Evolutionary conservation across 2,329 filamentous ascomycete species (phyloP), one percentile per base, ranked within the genome.

Genomic region (Cordyceps farinosa): DNA sequence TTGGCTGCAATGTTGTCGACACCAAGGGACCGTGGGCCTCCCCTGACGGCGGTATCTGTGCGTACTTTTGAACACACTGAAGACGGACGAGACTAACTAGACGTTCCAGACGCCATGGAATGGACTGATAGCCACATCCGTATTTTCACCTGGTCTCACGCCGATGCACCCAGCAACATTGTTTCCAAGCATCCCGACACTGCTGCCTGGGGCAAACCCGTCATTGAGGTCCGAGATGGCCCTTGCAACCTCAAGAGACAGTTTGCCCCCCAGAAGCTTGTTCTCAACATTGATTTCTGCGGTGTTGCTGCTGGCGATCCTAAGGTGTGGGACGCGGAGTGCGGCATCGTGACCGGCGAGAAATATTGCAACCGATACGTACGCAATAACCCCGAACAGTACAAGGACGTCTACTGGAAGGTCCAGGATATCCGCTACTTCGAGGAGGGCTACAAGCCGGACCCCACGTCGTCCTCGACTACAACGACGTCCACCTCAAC

Each of bases 71-170:
- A 45, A 11, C n/a, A 5, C 3, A n/a, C 34, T 10, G 5, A 32
- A 4, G 15, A 40, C n/a, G 15, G 5, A n/a, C 17, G 15, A 13
- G 10, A 15, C 44, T 38, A 36, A 51, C 22, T 4, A 17, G 17
- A 13, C 5, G 17, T 52, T 76, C 32, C 84, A 30, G 85, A 83
- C 65, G 84, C 83, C 15, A 82, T 83, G 65, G 80, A 87, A 67
- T 90, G 88, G 87, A 87, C 84, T 17, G 75, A 77, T 44, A 71
- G 80, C 1, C 80, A 79, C 30, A 86, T 92, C 69, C 84, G 79
- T 50, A 78, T 90, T 63, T 91, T 84, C 82, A 87, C 86, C 75
- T 91, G 90, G 74, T 78, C 83, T 0, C 82, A 84, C 36, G 71
- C 70, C 32, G 70, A 74, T 13, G 79, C 87, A n/a, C 88, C 88